These are phyloP conservation scores for Phaeotremella skinneri DNA, from an alignment of 768 basidiomycete species.

Conservation along the genomic window DNA sequence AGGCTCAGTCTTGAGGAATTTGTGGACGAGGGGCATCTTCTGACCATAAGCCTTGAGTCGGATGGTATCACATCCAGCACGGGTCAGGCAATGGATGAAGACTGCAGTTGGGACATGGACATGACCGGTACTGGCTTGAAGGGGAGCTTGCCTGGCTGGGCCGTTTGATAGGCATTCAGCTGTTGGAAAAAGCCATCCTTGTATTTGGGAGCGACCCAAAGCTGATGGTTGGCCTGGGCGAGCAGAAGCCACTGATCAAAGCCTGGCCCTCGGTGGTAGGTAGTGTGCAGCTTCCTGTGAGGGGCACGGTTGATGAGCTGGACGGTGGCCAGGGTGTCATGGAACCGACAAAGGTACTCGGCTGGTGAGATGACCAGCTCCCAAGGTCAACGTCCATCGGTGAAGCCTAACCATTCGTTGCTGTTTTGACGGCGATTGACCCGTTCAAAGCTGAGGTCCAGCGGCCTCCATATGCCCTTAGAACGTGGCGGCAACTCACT, in stretches of 20 bases:
- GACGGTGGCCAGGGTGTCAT: conserved; percentile 11
- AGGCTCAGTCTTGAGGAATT: conserved; percentile 4
- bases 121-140: conserved; percentile 17
- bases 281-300: neutral
- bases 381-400: conserved; percentile 22
- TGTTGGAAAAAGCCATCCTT: conserved; percentile 11
- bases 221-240: conserved; percentile 16
- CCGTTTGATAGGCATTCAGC: conserved; percentile 12
- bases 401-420: neutral
- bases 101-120: conserved; percentile 13
- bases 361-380: conserved; percentile 16
- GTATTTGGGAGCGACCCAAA: conserved; percentile 16
- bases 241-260: conserved; percentile 14
- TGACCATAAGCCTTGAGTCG: conserved; percentile 28
- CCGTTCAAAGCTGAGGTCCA: too few species aligned
- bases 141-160: conserved; percentile 3
- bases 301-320: conserved; percentile 8
- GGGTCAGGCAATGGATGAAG: conserved; percentile 20
- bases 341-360: conserved; percentile 11
- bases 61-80: conserved; percentile 11
- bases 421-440: too few species aligned
- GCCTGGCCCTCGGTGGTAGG: conserved; percentile 7
- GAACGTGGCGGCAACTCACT: too few species aligned
- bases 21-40: conserved; percentile 16
- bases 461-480: too few species aligned